Conservation (phyloP, 2,329 filamentous ascomycete genomes). For the Didymella pomorum region DNA sequence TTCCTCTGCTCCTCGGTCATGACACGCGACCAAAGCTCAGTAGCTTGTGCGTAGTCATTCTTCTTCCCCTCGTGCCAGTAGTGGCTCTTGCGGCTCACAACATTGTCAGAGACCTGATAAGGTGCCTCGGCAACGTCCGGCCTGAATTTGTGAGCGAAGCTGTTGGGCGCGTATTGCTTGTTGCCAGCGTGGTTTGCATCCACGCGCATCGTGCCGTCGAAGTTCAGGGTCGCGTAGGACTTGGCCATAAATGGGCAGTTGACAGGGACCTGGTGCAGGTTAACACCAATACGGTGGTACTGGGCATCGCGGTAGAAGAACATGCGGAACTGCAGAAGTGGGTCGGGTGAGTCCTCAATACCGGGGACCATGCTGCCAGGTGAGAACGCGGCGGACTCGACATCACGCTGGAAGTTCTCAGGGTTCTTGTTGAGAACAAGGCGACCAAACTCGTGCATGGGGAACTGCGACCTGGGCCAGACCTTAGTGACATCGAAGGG, state of each 20-base stretch:
- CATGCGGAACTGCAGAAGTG: constrained; percentile 36
- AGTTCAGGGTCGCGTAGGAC: background rate
- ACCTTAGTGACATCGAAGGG: constrained; percentile 64
- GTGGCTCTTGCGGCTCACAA: constrained; percentile 62
- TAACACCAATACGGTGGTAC: constrained; percentile 62
- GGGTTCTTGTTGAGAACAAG: constrained; percentile 64
- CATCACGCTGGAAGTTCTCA: constrained; percentile 60
- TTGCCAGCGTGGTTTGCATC: background rate
- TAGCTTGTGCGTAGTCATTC: constrained; percentile 62
- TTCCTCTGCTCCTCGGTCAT: constrained; percentile 57
- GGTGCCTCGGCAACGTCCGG: constrained; percentile 61
- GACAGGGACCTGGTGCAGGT: constrained; percentile 61
- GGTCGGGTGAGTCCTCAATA: constrained; percentile 53
- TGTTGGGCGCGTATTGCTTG: background rate
- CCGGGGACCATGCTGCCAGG: constrained; percentile 62
- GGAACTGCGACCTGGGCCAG: constrained; percentile 60
- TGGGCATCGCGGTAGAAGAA: constrained; percentile 56
- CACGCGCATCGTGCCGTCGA: background rate
- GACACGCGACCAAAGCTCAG: constrained; percentile 58
- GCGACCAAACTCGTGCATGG: constrained; percentile 59
- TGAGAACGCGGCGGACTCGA: constrained; percentile 52
- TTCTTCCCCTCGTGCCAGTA: constrained; percentile 64
- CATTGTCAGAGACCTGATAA: constrained; percentile 59
- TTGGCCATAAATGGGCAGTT: constrained; percentile 45
- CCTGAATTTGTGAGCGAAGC: constrained; percentile 34